A percentile compares a stretch with the other conserved stretches of the same genome.
These are phyloP conservation scores for Coemansia sp. DNA, from an alignment of 192 early-diverging fungal species.

Conservation along the genomic window DNA sequence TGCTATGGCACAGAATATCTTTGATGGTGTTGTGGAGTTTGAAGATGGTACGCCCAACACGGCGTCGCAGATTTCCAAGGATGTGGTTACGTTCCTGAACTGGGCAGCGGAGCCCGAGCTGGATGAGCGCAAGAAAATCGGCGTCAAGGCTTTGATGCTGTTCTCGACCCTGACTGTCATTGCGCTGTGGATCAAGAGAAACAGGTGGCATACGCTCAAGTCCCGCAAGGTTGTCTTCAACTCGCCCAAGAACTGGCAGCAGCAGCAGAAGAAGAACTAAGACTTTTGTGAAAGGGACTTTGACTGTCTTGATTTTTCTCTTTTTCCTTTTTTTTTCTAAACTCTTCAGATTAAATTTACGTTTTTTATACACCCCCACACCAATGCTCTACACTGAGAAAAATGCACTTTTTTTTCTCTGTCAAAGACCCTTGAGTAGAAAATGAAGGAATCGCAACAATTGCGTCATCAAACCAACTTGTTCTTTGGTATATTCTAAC, in stretches of 20 bases:
- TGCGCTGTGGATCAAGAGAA: constrained; percentile 87
- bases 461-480: too few relatives aligned
- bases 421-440: too few relatives aligned
- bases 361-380: too few relatives aligned
- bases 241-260: constrained; percentile 52
- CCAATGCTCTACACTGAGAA: too few relatives aligned
- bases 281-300: not conserved
- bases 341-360: not conserved
- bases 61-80: constrained; percentile 95
- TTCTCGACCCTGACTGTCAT: constrained; percentile 69
- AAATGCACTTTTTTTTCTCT: too few relatives aligned
- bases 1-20: constrained; percentile 91
- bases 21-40: constrained; percentile 92
- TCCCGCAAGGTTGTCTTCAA: constrained; percentile 87
- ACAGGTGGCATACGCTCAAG: constrained; percentile 92
- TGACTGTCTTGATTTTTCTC: not conserved
- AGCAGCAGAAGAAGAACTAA: constrained; percentile 33
- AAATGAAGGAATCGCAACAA: too few relatives aligned
- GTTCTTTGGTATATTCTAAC: too few relatives aligned
- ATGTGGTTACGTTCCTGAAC: constrained; percentile 88
- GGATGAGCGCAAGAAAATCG: constrained; percentile 96
- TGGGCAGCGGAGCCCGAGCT: constrained; percentile 98
- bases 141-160: constrained; percentile 81
- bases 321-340: not conserved
- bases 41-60: constrained; percentile 97